Conservation (phyloP, 495 filamentous ascomycete genomes). For the Geoglossum glabrum region DNA sequence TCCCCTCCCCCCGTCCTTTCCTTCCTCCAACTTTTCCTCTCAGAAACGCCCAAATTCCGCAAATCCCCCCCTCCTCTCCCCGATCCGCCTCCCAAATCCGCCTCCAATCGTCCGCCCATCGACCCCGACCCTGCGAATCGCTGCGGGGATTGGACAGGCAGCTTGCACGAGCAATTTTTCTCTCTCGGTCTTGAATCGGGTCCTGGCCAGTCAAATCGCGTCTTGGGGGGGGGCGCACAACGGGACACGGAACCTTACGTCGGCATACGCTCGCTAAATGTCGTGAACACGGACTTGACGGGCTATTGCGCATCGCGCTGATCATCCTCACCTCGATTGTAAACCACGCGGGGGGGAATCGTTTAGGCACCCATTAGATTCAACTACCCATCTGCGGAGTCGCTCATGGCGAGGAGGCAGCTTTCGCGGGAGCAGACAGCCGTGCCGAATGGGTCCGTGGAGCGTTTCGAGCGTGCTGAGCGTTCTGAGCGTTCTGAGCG, state of each 20-base stretch:
- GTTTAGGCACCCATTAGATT: not conserved
- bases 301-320: slow-evolving; percentile 1
- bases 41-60: no score
- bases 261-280: slow-evolving; percentile 2
- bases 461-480: no score
- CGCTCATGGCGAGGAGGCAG: not conserved
- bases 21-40: no score
- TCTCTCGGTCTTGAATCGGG: not conserved
- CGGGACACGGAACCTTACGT: not conserved
- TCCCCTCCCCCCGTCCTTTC: no score
- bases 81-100: no score
- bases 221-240: not conserved
- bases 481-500: no score
- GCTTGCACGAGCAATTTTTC: not conserved
- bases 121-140: not conserved
- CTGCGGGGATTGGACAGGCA: not conserved
- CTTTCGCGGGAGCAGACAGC: not conserved
- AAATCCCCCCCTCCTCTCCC: no score
- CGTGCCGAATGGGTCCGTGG: not conserved
- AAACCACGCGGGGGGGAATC: not conserved
- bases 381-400: not conserved
- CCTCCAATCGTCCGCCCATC: not conserved
- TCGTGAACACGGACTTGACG: not conserved
- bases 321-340: not conserved
- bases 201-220: not conserved